Conservation (phyloP, 768 basidiomycete species). For the Rhodotorula graminis region DNA sequence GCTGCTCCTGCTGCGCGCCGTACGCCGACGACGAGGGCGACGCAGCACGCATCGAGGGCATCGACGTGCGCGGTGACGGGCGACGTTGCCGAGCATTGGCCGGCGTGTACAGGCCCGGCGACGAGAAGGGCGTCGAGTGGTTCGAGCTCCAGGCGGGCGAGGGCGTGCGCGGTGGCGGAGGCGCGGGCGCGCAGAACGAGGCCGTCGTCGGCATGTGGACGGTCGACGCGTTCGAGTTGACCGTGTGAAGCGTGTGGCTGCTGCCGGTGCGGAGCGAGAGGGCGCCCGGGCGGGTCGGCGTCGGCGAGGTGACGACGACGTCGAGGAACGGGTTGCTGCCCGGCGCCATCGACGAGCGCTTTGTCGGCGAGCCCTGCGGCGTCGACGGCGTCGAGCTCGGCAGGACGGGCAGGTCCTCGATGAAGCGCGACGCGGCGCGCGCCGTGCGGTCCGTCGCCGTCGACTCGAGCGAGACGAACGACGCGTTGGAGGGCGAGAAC, state of each 20-base stretch:
- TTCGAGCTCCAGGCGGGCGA: no score
- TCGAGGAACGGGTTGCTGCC: background rate
- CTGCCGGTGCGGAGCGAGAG: background rate
- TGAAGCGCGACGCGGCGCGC: slow-evolving; percentile 12
- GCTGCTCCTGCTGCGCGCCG: background rate
- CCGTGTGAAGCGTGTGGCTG: no score
- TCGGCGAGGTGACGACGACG: background rate
- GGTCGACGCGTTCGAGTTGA: background rate
- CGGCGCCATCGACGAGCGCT: background rate
- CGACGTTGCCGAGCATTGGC: no score
- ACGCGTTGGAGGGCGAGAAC: background rate
- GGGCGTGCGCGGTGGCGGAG: background rate
- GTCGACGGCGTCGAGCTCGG: background rate
- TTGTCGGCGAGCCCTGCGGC: background rate
- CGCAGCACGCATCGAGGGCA: no score
- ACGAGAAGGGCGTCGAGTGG: background rate
- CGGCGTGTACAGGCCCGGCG: background rate
- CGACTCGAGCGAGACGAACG: background rate
- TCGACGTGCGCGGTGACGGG: no score
- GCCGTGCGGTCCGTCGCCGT: background rate
- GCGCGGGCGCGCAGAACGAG: background rate
- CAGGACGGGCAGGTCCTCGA: slow-evolving; percentile 10
- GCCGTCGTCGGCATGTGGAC: no score
- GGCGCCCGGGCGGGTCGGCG: background rate
- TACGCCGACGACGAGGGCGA: no score